Evolutionary conservation across 139 green algal genomes (phyloP), one percentile per base, ranked within the genome.

Genomic region (Monoraphidium neglectum): DNA sequence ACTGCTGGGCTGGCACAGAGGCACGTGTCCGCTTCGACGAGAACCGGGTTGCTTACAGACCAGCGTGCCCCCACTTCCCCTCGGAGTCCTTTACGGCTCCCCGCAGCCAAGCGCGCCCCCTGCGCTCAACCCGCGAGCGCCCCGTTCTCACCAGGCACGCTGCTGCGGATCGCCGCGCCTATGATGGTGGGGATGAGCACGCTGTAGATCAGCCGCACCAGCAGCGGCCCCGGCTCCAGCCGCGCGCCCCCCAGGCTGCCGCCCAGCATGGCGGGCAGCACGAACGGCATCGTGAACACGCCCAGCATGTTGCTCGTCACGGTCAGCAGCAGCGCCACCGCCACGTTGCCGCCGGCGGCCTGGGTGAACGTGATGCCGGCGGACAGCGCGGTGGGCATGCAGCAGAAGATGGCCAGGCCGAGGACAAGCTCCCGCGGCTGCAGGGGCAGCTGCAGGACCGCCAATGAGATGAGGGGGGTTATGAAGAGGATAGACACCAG

Each of bases 361-460:
- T 83, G 76, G 4, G 70, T 84, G 13, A 97, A 84, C 0, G 87
- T 74, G 2, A 93, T 85, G 26, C 92, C 92, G 5, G 87, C 83
- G 2, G 92, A 91, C 32, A 97, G 86, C 1, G 92, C 96, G 32
- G 92, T 96, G 15, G 92, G 92, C 75, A 95, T 87, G 8, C 54
- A 76, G n/a, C 77, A 88, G 60, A 96, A 95, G 18, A 97, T 74
- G 13, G 87, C 86, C 26, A 96, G 83, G 16, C 84, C 92, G 4
- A 81, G 65, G 0, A 78, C 76, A 54, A 92, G 88, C 3, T 82
- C 85, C 1, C 53, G 16, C 0, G 89, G 87, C 18, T 78, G n/a
- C n/a, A 91, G 79, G 3, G 83, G 86, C 56, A 90, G 65, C 33
- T 78, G 61, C 3, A 67, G 70, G n/a, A 61, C 68, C 56, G 74